Percentiles rank a stretch among this genome's conserved stretches.
phyloP scores from a whole-genome alignment of 805 yeast genomes.

The Spathaspora passalidarum region DNA sequence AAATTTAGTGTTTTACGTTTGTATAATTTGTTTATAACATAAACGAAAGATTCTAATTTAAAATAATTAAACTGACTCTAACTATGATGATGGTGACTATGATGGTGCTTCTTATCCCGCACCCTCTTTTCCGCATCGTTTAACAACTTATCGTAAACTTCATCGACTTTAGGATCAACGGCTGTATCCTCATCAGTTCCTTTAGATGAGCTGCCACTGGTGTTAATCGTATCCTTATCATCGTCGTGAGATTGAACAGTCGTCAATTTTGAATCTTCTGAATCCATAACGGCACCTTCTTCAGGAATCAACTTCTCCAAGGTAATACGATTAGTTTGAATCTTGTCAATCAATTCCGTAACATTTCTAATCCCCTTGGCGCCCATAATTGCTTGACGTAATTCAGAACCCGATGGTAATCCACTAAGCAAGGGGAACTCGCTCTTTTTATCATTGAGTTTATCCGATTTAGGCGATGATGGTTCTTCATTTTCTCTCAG shows the following conservation, averaged over 20 bases:
- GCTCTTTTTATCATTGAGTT: constrained; percentile 8
- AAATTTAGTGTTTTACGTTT: constrained; percentile 11
- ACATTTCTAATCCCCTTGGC: constrained; percentile 76
- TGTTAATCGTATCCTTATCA: not conserved
- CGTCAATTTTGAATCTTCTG: not conserved
- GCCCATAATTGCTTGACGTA: constrained; percentile 60
- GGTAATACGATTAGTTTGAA: constrained; percentile 51
- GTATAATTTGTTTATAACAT: not conserved
- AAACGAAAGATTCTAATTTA: not conserved
- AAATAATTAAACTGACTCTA: not conserved
- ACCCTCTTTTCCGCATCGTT: constrained; percentile 61
- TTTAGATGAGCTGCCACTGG: constrained; percentile 23
- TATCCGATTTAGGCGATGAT: constrained; percentile 1
- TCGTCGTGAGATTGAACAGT: not conserved
- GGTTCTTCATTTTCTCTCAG: constrained; percentile 40
- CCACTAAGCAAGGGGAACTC: constrained; percentile 32
- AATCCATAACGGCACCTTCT: not conserved
- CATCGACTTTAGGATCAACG: constrained; percentile 55
- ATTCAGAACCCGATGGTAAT: constrained; percentile 53
- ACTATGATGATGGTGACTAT: not conserved
- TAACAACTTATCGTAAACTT: constrained; percentile 67
- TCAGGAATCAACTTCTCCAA: constrained; percentile 33
- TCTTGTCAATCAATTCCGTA: constrained; percentile 62
- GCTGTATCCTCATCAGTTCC: constrained; percentile 11
- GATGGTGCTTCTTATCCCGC: constrained; percentile 20